Evolutionary conservation across 306 rosid genomes (phyloP), one percentile per base, ranked within the genome.

Genomic region (Glycine tomentella): DNA sequence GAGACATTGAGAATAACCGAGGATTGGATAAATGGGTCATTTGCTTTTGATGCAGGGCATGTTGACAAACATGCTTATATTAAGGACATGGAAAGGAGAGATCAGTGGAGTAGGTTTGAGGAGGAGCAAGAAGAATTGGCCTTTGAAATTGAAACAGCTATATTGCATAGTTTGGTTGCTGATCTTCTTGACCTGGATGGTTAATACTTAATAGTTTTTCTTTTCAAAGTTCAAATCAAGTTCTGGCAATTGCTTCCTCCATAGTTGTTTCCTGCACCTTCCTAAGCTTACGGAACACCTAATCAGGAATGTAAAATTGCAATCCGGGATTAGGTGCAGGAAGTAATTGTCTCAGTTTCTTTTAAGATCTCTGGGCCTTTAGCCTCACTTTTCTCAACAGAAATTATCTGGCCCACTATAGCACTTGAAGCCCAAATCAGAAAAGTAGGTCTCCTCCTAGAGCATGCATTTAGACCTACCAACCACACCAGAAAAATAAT

Each of bases 121-220:
- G 84, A 85, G 71, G 97, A 88, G 77, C 69, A 80, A 85, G 81
- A 88, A 61, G 92, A 91, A 25, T 63, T 90, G 55, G 92, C 81
- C 33, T 55, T 86, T 70, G 82, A 88, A 77, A 85, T 93, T 75
- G 97, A 85, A 79, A 55, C 51, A 20, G 86, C 50, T 62, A 61
- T 91, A 76, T 72, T 88, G 51, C 84, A 64, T 15, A 48, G 25
- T 75, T 84, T 93, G 89, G 51, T 88, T 74, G 82, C 31, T 76
- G 94, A 88, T 69, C 65, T 91, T 80, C 33, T 90, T n/a, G 68
- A 76, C 48, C 10, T 61, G 10, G 16, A 79, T 50, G 52, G 46
- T 57, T 57, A 57, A 38, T 38, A 5, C 44, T 38, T 4, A 38
- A 20, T 38, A 38, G 12, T 38, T 36, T 46, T 10, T 5, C 33